Evolutionary conservation across 768 basidiomycete genomes (phyloP), one percentile per base, ranked within the genome.

Genomic region (Trametes punicea): DNA sequence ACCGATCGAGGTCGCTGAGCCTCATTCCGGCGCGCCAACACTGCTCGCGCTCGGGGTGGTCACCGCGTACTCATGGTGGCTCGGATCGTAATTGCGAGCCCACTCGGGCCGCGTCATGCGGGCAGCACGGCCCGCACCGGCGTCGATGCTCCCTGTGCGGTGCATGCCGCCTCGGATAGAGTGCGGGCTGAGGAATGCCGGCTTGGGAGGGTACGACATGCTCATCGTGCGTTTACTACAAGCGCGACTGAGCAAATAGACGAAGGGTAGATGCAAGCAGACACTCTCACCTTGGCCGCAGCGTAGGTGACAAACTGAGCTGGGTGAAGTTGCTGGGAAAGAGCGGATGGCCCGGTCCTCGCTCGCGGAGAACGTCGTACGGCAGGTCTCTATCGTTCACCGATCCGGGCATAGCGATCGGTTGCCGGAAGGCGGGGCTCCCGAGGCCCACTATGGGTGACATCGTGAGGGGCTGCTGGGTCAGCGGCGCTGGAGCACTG

Each of bases 291-390:
- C 75, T 82, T 16, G 79, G 80, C 13, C 72, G 69, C 63, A 91
- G 71, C 21, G 87, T 90, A 20, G 90, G 89, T 30, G 80, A 81
- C 31, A 79, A 62, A 23, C 81, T 79, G 59, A 93, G 69, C 51
- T 80, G 79, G 29, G 88, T 81, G 70, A 93, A 95, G 66, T 81
- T 89, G 61, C 82, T 86, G 3, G 89, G 88, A 73, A 95, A 95
- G 6, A 93, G 72, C 13, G 90, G 91, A 61, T 84, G 81, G 0
- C 89, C 91, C 2, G 86, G 83, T 1, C 74, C 76, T 5, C 89
- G 77, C 61, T 90, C 88, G 8, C 78, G 80, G n/a, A 80, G 71
- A 3, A 76, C 70, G 65, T 82, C 74, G 63, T 83, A 81, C 11
- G 69, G 58, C 29, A 47, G 65, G 10, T 59, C 70, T 16, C 46